Evolutionary conservation across 1,139 yeast species (phyloP).

Genomic region (Fermentozyma sake): DNA sequence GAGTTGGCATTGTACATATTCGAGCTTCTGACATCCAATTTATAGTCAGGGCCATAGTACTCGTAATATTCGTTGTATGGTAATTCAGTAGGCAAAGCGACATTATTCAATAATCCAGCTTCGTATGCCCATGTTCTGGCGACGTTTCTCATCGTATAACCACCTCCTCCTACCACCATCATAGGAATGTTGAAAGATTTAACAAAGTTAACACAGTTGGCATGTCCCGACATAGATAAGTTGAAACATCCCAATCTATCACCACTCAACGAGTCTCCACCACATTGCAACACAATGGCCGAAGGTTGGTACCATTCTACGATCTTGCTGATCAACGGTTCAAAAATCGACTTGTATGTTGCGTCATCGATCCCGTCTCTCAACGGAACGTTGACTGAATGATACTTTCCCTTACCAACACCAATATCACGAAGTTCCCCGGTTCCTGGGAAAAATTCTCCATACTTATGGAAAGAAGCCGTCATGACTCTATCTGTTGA

Average conservation of each 20-base stretch:
- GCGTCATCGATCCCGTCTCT: constrained; percentile 92
- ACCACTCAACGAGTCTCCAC: constrained; percentile 90
- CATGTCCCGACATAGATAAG: constrained; percentile 88
- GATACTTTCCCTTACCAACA: constrained; percentile 83
- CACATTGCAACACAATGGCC: constrained; percentile 87
- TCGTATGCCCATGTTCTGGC: constrained; percentile 96
- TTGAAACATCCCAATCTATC: constrained; percentile 92
- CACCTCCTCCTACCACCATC: constrained; percentile 96
- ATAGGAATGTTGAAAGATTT: constrained; percentile 85
- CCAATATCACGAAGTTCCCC: constrained; percentile 89
- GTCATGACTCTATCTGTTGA: constrained; percentile 98
- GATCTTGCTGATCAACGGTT: constrained; percentile 74
- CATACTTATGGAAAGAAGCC: constrained; percentile 93
- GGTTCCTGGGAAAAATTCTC: constrained; percentile 95
- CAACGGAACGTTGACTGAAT: constrained; percentile 83
- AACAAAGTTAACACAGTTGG: constrained; percentile 88
- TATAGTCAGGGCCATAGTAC: constrained; percentile 95
- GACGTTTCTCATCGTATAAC: constrained; percentile 95
- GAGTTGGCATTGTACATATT: constrained; percentile 96
- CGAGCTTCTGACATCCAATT: constrained; percentile 87
- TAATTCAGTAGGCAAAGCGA: constrained; percentile 71
- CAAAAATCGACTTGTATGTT: constrained; percentile 80
- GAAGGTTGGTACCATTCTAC: constrained; percentile 95
- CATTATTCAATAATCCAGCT: constrained; percentile 82
- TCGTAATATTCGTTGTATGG: constrained; percentile 97